Conservation (phyloP, 2,329 filamentous ascomycete species). For the Pseudocercospora eumusae region DNA sequence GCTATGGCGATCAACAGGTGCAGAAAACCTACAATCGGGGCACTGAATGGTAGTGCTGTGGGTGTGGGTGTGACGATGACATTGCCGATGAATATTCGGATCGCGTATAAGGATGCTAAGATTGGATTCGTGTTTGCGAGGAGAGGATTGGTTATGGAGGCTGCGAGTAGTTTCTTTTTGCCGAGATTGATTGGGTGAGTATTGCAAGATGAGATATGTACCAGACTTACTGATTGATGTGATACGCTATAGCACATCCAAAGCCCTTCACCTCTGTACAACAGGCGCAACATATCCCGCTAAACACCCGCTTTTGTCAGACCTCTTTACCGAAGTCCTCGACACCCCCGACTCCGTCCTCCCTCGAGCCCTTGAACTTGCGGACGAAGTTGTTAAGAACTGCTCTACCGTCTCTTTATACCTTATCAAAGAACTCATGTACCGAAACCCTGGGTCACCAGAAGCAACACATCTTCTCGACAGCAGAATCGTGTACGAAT, state of each 20-base stretch:
- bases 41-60: conserved; percentile 58
- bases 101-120: conserved; percentile 59
- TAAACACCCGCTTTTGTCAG: conserved; percentile 52
- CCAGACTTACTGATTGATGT: conserved; percentile 10
- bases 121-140: conserved; percentile 74
- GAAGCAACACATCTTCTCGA: conserved; percentile 73
- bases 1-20: conserved; percentile 59
- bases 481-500: conserved; percentile 62
- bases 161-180: conserved; percentile 69
- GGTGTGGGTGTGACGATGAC: conserved; percentile 62
- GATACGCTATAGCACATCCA: conserved; percentile 47
- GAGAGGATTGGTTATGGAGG: conserved; percentile 71
- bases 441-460: conserved; percentile 57
- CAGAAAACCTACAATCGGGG: conserved; percentile 59
- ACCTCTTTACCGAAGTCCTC: conserved; percentile 67
- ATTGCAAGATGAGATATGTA: not conserved
- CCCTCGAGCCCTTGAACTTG: conserved; percentile 64
- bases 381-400: conserved; percentile 66
- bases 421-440: conserved; percentile 73
- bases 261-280: conserved; percentile 66
- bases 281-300: conserved; percentile 64
- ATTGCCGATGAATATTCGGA: conserved; percentile 58
- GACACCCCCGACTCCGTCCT: conserved; percentile 62
- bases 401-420: conserved; percentile 65
- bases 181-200: conserved; percentile 65